Base-by-base conservation (phyloP, 768 basidiomycete species). In the Phylloporus scabripes region DNA sequence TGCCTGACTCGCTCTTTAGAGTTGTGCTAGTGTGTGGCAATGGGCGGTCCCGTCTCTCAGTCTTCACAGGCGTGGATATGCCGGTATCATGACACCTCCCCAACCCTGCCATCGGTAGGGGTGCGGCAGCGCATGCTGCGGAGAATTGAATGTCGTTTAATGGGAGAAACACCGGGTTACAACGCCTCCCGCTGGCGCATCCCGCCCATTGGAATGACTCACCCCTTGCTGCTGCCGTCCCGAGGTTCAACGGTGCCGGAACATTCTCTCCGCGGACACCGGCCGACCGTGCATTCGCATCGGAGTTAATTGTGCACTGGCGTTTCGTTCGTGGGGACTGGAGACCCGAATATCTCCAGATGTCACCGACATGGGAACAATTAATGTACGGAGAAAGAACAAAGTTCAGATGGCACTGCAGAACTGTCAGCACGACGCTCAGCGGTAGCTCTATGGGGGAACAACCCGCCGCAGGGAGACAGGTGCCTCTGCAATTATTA, bases 81-180 rank as follows among this genome's bases (percentile, higher is more conserved):
- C 55, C 72, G 80, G 23, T 82, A 81, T 61, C n/a, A n/a, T n/a
- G n/a, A n/a, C n/a, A n/a, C n/a, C n/a, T n/a, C n/a, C n/a, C n/a
- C n/a, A 82, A 82, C 60, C 77, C 82, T 50, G 65, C 70, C 4
- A 54, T 4, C n/a, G 65, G 65, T 14, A 65, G 66, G 15, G 45
- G 60, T 1, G 65, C 44, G 8, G 75, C 78, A 1, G 61, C 45
- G 1, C 81, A 82, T 52, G 74, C 81, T 7, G 72, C 82, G 1
- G 82, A 81, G 59, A 82, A 83, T 56, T 82, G 78, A 77, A 82
- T 81, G 79, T 78, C 83, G 81, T 82, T 81, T 67, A 61, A 64
- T n/a, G 18, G 82, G 1, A 75, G 71, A 1, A 77, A 77, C 49
- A 81, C 81, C 26, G 82, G 23, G 14, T 40, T 56, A 17, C 34